Evolutionary conservation across 2,329 filamentous ascomycete genomes (phyloP), one percentile per base, ranked within the genome.

Genomic region (Rhynchosporium secalis): DNA sequence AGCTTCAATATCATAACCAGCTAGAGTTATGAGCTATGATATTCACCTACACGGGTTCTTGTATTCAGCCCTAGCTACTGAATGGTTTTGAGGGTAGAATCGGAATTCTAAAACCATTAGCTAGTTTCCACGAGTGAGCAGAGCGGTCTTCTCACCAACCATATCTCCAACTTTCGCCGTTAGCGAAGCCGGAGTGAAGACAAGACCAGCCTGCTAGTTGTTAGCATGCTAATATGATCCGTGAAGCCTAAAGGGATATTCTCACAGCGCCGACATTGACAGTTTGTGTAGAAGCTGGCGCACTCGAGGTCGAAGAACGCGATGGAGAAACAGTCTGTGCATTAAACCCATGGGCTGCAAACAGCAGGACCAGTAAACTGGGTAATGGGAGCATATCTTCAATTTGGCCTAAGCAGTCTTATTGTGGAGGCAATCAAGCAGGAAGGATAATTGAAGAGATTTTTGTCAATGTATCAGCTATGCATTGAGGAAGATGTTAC

Each of bases 31-130:
- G 33, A 36, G 33, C 33, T 10, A 10, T 36, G 33, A 36, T 36
- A 10, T 5, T 10, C 6, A 36, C 33, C 5, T 36, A 65, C 87
- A 90, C 20, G 87, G 85, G 20, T 77, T 77, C 8, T 62, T 56
- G 5, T 76, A 88, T 49, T 81, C 84, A 9, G 86, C 81, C 52
- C 83, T 79, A 5, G 84, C 83, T 20, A 89, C 83, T 2, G 84
- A 86, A 70, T 89, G 86, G 56, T 83, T 86, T 15, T 77, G 78
- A 1, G 86, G 85, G 67, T 84, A 87, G 70, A 89, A 88, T 55
- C 81, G 77, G 72, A 86, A 89, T 64, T 71, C 70, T 72, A 8
- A n/a, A 20, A 26, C 52, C 10, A 52, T 64, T 38, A 66, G 60
- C 40, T 36, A 20, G 33, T 12, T 8, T 41, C 13, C 56, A n/a